Percentiles rank a stretch among this genome's conserved stretches.
Conservation (phyloP, 257 asterid species). For the Fraxinus americana region DNA sequence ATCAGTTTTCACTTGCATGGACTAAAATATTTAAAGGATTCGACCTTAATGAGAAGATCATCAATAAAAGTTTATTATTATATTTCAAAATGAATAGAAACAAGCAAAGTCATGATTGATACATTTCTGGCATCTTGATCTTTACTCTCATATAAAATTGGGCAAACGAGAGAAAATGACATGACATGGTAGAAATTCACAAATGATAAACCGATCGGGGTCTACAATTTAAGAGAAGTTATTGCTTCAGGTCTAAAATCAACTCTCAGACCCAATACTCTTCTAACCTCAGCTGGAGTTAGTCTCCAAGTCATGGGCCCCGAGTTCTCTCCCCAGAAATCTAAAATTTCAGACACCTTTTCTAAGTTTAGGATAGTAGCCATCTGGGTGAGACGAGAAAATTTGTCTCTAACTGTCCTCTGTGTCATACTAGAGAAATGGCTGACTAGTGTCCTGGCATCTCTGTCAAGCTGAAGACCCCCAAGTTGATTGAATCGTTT, state of each 20-base stretch:
- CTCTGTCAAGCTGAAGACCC: constrained; percentile 97
- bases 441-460: constrained; percentile 82
- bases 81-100: neutral
- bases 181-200: neutral
- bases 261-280: constrained; percentile 83
- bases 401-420: constrained; percentile 93
- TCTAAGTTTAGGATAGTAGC: constrained; percentile 91
- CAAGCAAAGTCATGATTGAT: neutral
- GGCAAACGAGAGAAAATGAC: constrained; percentile 12
- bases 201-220: neutral
- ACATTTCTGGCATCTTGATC: neutral
- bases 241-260: constrained; percentile 94
- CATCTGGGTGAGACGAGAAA: constrained; percentile 94
- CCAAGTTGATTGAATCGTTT: constrained; percentile 96
- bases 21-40: neutral
- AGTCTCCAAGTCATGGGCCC: constrained; percentile 99
- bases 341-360: constrained; percentile 93
- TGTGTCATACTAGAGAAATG: constrained; percentile 91
- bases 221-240: constrained; percentile 81
- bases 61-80: neutral
- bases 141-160: neutral
- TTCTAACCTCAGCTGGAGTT: constrained; percentile 94
- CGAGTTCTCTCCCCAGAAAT: constrained; percentile 98
- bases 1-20: neutral
- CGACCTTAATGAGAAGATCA: neutral